These are phyloP conservation scores for Przewalskia tangutica DNA, from an alignment of 257 asterid genomes.

Conservation along the genomic window DNA sequence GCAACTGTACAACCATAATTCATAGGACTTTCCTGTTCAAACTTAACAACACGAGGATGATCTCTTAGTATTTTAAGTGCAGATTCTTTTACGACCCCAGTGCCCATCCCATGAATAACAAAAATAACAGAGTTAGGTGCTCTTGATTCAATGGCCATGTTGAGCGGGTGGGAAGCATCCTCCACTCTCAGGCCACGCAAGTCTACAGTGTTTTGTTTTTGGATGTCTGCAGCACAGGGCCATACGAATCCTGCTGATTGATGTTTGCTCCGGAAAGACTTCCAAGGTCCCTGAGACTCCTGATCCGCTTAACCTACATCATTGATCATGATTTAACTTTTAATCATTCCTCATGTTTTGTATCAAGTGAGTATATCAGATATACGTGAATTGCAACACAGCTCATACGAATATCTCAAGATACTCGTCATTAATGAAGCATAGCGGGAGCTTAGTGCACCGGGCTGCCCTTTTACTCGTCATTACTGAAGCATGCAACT, in stretches of 20 bases:
- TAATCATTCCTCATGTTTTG: not conserved
- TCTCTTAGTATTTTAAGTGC: slow-evolving; percentile 42
- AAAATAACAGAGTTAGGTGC: slow-evolving; percentile 68
- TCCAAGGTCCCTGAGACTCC: slow-evolving; percentile 49
- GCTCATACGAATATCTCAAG: not conserved
- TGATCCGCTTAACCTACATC: slow-evolving; percentile 35
- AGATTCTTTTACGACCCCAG: slow-evolving; percentile 72
- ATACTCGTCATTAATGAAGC: not conserved
- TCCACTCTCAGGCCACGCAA: slow-evolving; percentile 81
- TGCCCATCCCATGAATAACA: slow-evolving; percentile 91
- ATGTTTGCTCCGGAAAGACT: slow-evolving; percentile 32
- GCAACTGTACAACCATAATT: slow-evolving; percentile 90
- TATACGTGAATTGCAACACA: not conserved
- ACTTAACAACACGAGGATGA: slow-evolving; percentile 66
- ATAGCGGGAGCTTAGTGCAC: too few relatives aligned
- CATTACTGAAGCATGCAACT: not conserved
- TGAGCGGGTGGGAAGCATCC: slow-evolving; percentile 57
- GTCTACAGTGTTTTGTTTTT: slow-evolving; percentile 48
- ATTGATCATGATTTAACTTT: not conserved
- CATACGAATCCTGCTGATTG: slow-evolving; percentile 35
- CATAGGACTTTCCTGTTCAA: slow-evolving; percentile 76
- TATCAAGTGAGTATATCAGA: not conserved
- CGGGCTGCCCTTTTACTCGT: too few relatives aligned
- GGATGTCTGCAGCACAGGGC: slow-evolving; percentile 64
- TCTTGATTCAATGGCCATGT: slow-evolving; percentile 53